These are phyloP conservation scores for Rhizopus stolonifer DNA, from an alignment of 371 early-diverging fungal genomes.

Conservation along the genomic window DNA sequence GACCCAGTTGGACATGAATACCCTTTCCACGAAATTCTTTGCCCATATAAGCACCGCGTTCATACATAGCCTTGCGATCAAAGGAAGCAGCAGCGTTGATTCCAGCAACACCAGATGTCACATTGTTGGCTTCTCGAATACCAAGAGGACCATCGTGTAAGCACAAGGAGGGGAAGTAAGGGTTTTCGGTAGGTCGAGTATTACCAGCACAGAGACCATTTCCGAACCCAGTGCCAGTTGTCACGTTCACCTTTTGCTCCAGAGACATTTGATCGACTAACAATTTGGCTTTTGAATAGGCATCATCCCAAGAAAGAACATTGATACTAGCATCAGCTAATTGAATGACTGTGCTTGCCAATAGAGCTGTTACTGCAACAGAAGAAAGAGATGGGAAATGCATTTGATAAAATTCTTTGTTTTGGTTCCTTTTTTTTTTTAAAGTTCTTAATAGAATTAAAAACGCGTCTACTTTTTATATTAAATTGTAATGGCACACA, in stretches of 20 bases:
- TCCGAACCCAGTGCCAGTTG: constrained; percentile 51
- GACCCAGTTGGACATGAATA: constrained; percentile 48
- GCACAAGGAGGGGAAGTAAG: constrained; percentile 57
- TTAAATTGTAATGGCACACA: no score
- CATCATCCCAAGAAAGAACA: constrained; percentile 33
- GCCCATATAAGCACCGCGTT: constrained; percentile 52
- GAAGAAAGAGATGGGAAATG: constrained; percentile 15
- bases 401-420: no score
- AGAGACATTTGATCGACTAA: constrained; percentile 35
- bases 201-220: constrained; percentile 49
- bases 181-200: constrained; percentile 26
- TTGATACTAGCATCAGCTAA: constrained; percentile 3
- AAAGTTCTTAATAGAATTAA: no score
- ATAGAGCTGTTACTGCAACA: constrained; percentile 8
- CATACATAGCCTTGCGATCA: constrained; percentile 42
- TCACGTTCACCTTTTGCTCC: constrained; percentile 39
- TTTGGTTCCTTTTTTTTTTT: no score
- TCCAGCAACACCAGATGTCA: constrained; percentile 47
- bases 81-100: constrained; percentile 56
- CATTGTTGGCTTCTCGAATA: constrained; percentile 34
- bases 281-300: constrained; percentile 31
- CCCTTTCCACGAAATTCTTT: constrained; percentile 54
- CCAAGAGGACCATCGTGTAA: constrained; percentile 57
- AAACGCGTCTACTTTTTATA: no score
- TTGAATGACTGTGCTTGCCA: background rate